Base-by-base conservation (phyloP, 2,329 filamentous ascomycete species). In the Fusarium paranaense region DNA sequence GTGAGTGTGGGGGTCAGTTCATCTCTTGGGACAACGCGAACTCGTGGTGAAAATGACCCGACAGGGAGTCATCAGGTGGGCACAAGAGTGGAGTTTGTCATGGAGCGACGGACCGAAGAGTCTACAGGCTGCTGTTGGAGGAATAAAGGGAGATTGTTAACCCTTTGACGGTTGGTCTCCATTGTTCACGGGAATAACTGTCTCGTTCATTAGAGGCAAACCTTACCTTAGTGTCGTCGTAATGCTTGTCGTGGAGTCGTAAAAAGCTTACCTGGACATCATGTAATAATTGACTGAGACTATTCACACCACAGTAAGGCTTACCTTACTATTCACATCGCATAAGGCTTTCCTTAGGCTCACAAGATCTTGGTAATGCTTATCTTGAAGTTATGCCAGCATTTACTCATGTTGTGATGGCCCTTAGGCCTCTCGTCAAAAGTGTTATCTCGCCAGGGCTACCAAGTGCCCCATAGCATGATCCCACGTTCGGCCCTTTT, bases 1-100 rank as follows among this genome's bases (percentile, higher is more conserved):
- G 18, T 45, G 9, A 45, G 64, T 32, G 72, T 74, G 71, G 72
- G 71, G 72, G 64, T 66, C 68, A 52, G 37, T 56, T 47, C 62
- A 57, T 45, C 50, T 50, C 42, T 47, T 47, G 42, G 14, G 42
- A 25, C 42, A 25, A 45, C 20, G 38, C 40, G 22, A 50, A 50
- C 45, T 50, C 45, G 45, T 47, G 22, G 45, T 18, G 16, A 27
- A 50, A 50, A 27, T 35, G 30, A 56, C n/a, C 3, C 30, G 32
- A 56, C 50, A 56, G 10, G 50, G 27, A 37, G 25, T 40, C 33
- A 32, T 61, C 63, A 54, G 62, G 71, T 67, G 35, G 11, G 42
- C 47, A 52, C 47, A 45, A 45, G 20, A 45, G 47, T 52, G 25
- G 47, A 30, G 45, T 50, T 11, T 11, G 14, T 45, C 5, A 50